Conservation (phyloP, 1,284 basidiomycete genomes). For the Papiliotrema nemorosa region DNA sequence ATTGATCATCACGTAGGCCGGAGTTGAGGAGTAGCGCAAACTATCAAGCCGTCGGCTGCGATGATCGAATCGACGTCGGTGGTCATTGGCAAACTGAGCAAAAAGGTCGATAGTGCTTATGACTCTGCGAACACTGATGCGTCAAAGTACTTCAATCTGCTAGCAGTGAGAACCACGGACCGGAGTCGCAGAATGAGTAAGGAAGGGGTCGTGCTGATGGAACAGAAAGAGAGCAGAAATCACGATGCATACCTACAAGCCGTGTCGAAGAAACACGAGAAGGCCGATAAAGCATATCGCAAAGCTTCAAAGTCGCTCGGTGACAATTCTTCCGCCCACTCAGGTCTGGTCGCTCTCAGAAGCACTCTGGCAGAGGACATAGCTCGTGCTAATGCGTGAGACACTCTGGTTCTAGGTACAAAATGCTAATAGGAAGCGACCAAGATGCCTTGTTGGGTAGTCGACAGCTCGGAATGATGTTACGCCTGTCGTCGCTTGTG, state of each 20-base stretch:
- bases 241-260: slow-evolving; percentile 26
- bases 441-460: slow-evolving; percentile 11
- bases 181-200: neutral
- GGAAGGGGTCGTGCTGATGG: neutral
- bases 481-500: slow-evolving; percentile 6
- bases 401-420: neutral
- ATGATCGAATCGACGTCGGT: slow-evolving; percentile 19
- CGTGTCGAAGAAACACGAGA: slow-evolving; percentile 24
- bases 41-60: slow-evolving; percentile 19
- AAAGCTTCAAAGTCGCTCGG: slow-evolving; percentile 25
- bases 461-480: slow-evolving; percentile 11
- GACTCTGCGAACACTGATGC: slow-evolving; percentile 25
- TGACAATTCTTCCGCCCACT: slow-evolving; percentile 22
- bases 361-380: slow-evolving; percentile 24
- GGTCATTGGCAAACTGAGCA: slow-evolving; percentile 16
- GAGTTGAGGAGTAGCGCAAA: slow-evolving; percentile 16
- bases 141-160: slow-evolving; percentile 23
- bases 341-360: slow-evolving; percentile 19
- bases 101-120: slow-evolving; percentile 25
- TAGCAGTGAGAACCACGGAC: slow-evolving; percentile 17
- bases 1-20: neutral
- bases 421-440: slow-evolving; percentile 6
- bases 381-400: slow-evolving; percentile 17
- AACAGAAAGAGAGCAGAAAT: slow-evolving; percentile 23
- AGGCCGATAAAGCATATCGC: slow-evolving; percentile 29